Evolutionary conservation across 306 rosid genomes (phyloP).

Genomic region (Acacia acuminata): DNA sequence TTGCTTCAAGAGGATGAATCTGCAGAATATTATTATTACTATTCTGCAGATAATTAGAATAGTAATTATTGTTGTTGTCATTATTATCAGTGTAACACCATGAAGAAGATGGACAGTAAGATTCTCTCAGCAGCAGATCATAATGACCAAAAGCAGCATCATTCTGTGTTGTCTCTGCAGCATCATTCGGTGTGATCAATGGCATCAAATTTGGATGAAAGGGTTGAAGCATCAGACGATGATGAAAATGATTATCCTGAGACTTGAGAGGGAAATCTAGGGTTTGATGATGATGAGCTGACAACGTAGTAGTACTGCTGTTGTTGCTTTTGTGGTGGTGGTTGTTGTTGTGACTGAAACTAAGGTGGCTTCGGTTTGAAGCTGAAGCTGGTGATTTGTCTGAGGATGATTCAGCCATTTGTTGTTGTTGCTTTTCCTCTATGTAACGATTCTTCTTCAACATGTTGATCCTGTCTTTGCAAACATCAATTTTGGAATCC

Average conservation of each 20-base stretch:
- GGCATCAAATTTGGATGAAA: constrained; percentile 5
- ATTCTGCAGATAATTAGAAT: not conserved
- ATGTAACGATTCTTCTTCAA: constrained; percentile 8
- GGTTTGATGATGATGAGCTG: not conserved
- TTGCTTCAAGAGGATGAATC: not conserved
- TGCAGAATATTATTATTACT: constrained; percentile 6
- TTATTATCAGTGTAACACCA: not conserved
- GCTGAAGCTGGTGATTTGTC: not conserved
- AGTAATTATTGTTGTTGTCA: too few relatives aligned
- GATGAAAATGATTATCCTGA: not conserved
- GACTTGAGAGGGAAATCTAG: not conserved
- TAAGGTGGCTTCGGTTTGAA: not conserved
- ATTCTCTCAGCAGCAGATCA: not conserved
- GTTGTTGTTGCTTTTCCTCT: not conserved
- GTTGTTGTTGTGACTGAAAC: not conserved
- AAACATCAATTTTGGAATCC: constrained; percentile 27
- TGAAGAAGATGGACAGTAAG: not conserved
- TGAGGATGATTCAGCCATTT: not conserved
- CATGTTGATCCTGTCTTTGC: not conserved
- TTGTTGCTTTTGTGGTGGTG: not conserved
- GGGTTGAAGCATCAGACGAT: not conserved
- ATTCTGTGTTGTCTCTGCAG: not conserved
- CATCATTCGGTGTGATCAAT: not conserved
- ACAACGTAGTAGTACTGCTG: not conserved
- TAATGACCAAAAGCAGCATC: not conserved